Base-by-base conservation (phyloP, 768 basidiomycete genomes). In the Russula compacta region DNA sequence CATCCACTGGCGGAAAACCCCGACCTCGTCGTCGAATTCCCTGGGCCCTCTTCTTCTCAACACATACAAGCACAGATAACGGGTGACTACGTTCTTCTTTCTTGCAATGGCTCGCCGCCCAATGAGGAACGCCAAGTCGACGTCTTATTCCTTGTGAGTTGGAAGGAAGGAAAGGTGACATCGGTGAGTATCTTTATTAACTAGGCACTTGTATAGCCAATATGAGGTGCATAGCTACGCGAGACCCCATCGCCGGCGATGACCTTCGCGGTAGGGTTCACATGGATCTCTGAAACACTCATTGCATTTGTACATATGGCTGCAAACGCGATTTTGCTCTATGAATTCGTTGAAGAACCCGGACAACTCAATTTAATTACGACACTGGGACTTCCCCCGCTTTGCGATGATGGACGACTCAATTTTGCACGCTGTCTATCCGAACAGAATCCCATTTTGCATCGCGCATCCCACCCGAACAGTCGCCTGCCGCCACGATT, bases 351-450 rank as follows among this genome's bases (percentile, higher is more conserved):
- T 32, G 51, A 48, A 32, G 51, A 44, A 24, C 36, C 44, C 19
- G 21, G 39, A 11, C 32, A 36, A 29, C 7, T 61, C 21, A 42
- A 46, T 3, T 39, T 56, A 8, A 21, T 62, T 1, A 21, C 39
- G 21, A 15, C 24, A 6, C 38, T 58, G 2, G 46, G 47, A 14
- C 56, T 62, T 6, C 61, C 61, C 46, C 51, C 52, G 2, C 50
- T 53, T 19, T 58, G 61, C 46, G 61, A 58, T 11, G 56, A 46
- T 17, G 61, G 56, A 11, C 19, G 52, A 12, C 46, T 62, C 51
- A 44, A 53, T 52, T 61, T 39, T 48, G 52, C 52, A 40, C 46
- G 54, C 12, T 49, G 56, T 40, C 39, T 38, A 8, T 42, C 56
- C 3, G 59, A 55, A 36, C 56, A 53, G 39, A 53, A 49, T 10